Base-by-base conservation (phyloP, 805 yeast species). In the Zygotorulaspora chibaensis region DNA sequence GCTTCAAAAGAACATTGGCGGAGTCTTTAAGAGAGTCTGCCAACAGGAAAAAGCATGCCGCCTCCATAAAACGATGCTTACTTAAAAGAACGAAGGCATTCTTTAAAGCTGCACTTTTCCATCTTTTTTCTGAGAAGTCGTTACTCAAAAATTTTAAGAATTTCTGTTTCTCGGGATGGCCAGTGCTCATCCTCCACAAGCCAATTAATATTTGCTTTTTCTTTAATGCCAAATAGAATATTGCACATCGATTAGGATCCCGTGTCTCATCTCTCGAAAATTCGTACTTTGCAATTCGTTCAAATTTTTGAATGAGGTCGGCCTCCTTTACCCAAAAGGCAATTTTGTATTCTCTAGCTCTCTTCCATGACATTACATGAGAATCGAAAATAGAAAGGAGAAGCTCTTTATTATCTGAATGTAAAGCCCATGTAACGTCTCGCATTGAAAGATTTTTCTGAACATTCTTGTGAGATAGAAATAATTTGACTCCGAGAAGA, bases 71-170 rank as follows among this genome's bases (percentile, higher is more conserved):
- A 35, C 98, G 70, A 63, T 90, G 99, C 58, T 88, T 88, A 50
- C 97, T 87, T 52, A 93, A 64, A 35, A 91, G 68, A 0, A 87
- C 98, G 71, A 80, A 91, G 0, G 98, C 98, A 67, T 91, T 91
- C 58, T 93, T 93, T 56, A 81, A 65, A 0, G 98, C 97, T 1
- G 97, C 96, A 0, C 86, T 73, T 54, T 73, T 78, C 96, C 97
- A 90, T 41, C 96, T 71, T 12, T 75, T 73, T 43, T 81, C 79
- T 3, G 69, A 66, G 62, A 90, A 91, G 59, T 93, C 93, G 60
- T 90, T 84, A 16, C 72, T 70, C 55, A 91, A 69, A 56, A 91
- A 86, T 57, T 75, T 83, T 41, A 87, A 53, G 81, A 91, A 86
- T 60, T 90, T 91, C 30, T 76, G 80, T 54, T 83, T 88, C 59